Conservation (phyloP, 495 filamentous ascomycete genomes). For the Aspergillus coremiiformis region DNA sequence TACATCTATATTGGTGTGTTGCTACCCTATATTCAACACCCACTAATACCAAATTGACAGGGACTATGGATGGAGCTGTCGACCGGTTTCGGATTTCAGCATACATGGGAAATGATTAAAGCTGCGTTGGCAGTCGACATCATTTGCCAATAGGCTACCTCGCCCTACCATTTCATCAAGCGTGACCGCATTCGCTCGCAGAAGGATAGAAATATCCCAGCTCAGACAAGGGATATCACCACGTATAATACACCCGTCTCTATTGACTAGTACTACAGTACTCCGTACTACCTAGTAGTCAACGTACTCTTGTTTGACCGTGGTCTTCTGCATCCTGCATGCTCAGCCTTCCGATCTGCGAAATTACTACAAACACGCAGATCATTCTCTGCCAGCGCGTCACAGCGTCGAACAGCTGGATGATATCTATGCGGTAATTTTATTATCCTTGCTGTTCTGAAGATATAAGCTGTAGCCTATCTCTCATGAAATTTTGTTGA, state of each 20-base stretch:
- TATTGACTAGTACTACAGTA: slow-evolving; percentile 7
- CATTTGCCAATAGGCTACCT: neutral
- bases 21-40: neutral
- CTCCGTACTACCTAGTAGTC: no score
- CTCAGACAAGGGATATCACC: slow-evolving; percentile 7
- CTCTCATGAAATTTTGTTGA: neutral
- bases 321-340: slow-evolving; percentile 14
- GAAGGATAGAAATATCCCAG: neutral
- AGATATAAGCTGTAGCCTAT: neutral
- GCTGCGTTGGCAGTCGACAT: neutral
- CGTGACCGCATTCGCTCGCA: neutral
- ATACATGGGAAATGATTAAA: neutral
- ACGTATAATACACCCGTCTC: slow-evolving; percentile 11
- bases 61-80: neutral
- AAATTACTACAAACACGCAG: slow-evolving; percentile 7
- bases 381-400: slow-evolving; percentile 16
- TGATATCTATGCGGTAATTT: slow-evolving; percentile 5
- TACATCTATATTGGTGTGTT: neutral
- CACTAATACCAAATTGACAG: neutral
- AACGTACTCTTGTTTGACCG: neutral
- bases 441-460: slow-evolving; percentile 7
- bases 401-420: slow-evolving; percentile 16
- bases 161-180: neutral
- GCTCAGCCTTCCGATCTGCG: slow-evolving; percentile 13
- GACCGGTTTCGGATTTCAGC: neutral